Evolutionary conservation across 805 yeast species (phyloP), one percentile per base, ranked within the genome.

Genomic region (Lipomyces chichibuensis): DNA sequence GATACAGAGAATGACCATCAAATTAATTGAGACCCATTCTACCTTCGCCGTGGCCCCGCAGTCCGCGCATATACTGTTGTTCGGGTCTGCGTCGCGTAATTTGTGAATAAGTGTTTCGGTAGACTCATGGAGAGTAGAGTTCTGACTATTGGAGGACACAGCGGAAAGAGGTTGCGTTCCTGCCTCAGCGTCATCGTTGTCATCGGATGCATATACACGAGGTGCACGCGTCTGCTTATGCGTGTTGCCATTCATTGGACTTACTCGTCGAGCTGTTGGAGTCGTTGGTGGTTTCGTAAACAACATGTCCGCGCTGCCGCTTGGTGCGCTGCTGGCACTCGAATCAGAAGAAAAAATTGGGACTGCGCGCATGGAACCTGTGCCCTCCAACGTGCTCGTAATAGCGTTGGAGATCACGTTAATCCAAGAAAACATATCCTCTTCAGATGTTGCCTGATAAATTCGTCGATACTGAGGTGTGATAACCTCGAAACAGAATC

Each of bases 21-120:
- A 77, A 73, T 90, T 92, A 66, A 91, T 81, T 0, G 97, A 90
- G 2, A 94, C 84, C 97, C 97, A 93, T 71, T 92, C 97, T 17
- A 90, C 96, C 14, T 84, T 79, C 17, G 83, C 85, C 0, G 77
- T 73, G 1, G 86, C 75, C 0, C 88, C 88, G 80, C 98, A 93
- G 74, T 93, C 98, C 14, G 91, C 90, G 78, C 98, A 93, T 1
- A 71, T 68, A 3, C 77, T 72, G 74, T 93, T 93, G 39, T 87
- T 83, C n/a, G 83, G 77, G 52, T 86, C 75, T 7, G 72, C 71
- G 9, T 62, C 69, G 2, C 72, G 65, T 8, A 74, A 54, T 52
- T 60, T 59, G 17, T 57, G 59, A 8, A 66, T 54, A 54, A 67
- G 51, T 1, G 65, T 51, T 37, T 54, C 66, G 11, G 59, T 56